Conservation (phyloP, 2,329 filamentous ascomycete species). For the Cytospora schulzeri region DNA sequence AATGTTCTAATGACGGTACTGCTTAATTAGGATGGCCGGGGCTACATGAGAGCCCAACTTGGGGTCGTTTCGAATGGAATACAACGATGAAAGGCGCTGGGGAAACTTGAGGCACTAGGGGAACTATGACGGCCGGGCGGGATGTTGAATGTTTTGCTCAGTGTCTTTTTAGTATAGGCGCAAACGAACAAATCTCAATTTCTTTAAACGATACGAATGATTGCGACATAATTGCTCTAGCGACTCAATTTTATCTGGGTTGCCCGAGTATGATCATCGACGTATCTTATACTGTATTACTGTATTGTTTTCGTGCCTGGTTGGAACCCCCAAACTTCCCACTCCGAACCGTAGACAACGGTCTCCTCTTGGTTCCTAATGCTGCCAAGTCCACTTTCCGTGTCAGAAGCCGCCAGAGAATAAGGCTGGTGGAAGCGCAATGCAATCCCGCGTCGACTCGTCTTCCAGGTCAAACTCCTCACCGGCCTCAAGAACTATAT, state of each 20-base stretch:
- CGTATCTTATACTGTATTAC: too few relatives aligned
- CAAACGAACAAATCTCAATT: background rate
- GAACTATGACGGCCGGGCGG: slow-evolving; percentile 4
- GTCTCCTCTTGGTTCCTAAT: too few relatives aligned
- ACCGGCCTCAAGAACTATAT: slow-evolving; percentile 2
- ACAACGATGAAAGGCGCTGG: slow-evolving; percentile 8
- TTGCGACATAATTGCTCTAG: background rate
- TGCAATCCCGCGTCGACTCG: background rate
- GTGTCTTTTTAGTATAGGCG: slow-evolving; percentile 5
- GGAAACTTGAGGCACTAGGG: slow-evolving; percentile 5
- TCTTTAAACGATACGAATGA: background rate
- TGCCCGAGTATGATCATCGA: background rate
- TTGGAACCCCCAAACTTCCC: background rate
- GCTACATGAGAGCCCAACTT: background rate
- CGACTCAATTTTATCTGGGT: too few relatives aligned
- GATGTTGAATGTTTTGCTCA: slow-evolving; percentile 5
- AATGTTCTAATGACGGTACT: slow-evolving; percentile 26
- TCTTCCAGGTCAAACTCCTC: slow-evolving; percentile 1
- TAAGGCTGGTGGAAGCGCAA: background rate
- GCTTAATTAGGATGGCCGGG: slow-evolving; percentile 10
- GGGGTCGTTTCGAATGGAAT: background rate
- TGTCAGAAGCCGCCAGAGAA: background rate
- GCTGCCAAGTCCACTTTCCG: background rate
- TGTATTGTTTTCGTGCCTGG: too few relatives aligned
- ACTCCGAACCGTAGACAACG: background rate